phyloP scores from a whole-genome alignment of 768 basidiomycete genomes.

The Pisolithus orientalis region DNA sequence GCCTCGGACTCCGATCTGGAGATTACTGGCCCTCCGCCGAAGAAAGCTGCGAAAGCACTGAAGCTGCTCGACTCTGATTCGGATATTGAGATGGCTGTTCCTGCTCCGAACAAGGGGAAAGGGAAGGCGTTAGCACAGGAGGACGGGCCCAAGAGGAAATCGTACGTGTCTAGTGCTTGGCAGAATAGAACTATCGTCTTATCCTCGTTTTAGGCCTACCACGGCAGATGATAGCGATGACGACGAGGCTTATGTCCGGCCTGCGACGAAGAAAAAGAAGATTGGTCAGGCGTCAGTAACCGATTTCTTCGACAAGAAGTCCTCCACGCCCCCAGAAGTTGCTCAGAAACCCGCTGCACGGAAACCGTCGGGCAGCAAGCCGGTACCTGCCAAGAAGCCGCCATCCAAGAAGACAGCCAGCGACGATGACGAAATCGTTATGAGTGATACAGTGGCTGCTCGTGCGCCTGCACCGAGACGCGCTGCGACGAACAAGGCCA shows the following conservation, averaged over 20 bases:
- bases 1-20: conserved; percentile 38
- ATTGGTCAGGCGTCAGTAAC: conserved; percentile 38
- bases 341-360: conserved; percentile 36
- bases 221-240: conserved; percentile 37
- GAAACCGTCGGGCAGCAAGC: conserved; percentile 55
- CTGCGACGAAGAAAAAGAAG: conserved; percentile 50
- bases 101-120: conserved; percentile 25
- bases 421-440: conserved; percentile 41
- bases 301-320: conserved; percentile 55
- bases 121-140: conserved; percentile 35
- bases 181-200: conserved; percentile 6
- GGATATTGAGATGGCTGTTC: conserved; percentile 28
- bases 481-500: conserved; percentile 41
- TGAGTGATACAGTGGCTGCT: conserved; percentile 38
- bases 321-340: conserved; percentile 26
- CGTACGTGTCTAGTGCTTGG: conserved; percentile 33
- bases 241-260: conserved; percentile 38
- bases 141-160: conserved; percentile 57
- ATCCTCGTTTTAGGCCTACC: conserved; percentile 23
- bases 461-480: conserved; percentile 40
- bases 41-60: conserved; percentile 15
- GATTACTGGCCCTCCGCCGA: conserved; percentile 19
- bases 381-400: conserved; percentile 51
- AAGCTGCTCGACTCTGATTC: conserved; percentile 32
- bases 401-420: conserved; percentile 32